Percentiles rank a stretch among this genome's conserved stretches.
Conservation (phyloP, 352 stramenopile genomes). For the Pythium dissotocum region DNA sequence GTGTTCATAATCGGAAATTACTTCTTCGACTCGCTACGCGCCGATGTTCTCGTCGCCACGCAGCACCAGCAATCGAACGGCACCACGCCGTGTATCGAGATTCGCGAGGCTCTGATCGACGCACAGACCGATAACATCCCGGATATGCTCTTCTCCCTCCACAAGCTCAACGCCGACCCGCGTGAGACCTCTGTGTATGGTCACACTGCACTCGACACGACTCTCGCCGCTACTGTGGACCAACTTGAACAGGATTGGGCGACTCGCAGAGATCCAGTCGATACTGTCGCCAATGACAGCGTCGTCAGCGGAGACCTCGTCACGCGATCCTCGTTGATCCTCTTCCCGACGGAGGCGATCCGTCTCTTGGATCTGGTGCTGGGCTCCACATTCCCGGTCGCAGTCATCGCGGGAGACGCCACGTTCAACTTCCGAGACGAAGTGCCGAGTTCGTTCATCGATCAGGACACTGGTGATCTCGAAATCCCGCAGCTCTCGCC, state of each 20-base stretch:
- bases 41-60: constrained; percentile 63
- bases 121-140: constrained; percentile 42
- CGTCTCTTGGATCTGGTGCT: constrained; percentile 49
- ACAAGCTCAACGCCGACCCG: constrained; percentile 6
- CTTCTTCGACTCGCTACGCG: constrained; percentile 75
- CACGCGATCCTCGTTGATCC: constrained; percentile 43
- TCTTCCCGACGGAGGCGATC: constrained; percentile 73
- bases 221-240: constrained; percentile 28
- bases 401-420: constrained; percentile 47
- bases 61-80: constrained; percentile 2
- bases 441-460: constrained; percentile 61
- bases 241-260: constrained; percentile 21
- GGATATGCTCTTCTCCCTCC: constrained; percentile 52
- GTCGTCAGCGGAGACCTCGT: constrained; percentile 15
- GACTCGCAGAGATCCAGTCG: not conserved
- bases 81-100: not conserved
- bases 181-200: constrained; percentile 36
- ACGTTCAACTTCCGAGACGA: constrained; percentile 62
- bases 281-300: constrained; percentile 12
- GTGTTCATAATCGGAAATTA: constrained; percentile 85
- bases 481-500: constrained; percentile 77
- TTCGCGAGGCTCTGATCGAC: constrained; percentile 54
- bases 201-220: constrained; percentile 38
- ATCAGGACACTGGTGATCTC: constrained; percentile 29
- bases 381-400: constrained; percentile 17